Evolutionary conservation across 176 grass and related monocot genomes (phyloP).

Genomic region (Oryza officinalis): DNA sequence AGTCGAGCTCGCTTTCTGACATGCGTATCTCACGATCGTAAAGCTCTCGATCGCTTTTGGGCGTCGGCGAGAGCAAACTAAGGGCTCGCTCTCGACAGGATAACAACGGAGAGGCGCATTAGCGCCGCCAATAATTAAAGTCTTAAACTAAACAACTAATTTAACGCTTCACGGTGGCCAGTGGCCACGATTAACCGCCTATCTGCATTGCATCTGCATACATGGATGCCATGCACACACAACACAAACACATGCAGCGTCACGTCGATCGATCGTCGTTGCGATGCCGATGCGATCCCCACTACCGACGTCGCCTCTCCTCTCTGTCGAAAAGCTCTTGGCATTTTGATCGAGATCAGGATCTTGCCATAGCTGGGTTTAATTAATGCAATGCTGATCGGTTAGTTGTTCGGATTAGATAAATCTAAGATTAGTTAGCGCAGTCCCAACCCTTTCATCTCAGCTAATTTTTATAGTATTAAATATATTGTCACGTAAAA

Average conservation of each 20-base stretch:
- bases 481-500: too few relatives aligned
- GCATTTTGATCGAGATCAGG: slow-evolving; percentile 2
- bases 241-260: background rate
- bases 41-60: background rate
- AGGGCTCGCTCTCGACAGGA: slow-evolving; percentile 11
- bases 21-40: background rate
- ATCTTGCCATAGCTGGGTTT: background rate
- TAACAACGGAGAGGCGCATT: slow-evolving; percentile 27
- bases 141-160: slow-evolving; percentile 39
- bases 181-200: slow-evolving; percentile 51
- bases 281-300: slow-evolving; percentile 56
- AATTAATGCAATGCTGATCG: background rate
- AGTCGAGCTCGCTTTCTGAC: background rate
- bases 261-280: slow-evolving; percentile 21
- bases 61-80: background rate
- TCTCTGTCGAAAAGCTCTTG: slow-evolving; percentile 10
- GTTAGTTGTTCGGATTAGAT: background rate
- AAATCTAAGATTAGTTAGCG: background rate
- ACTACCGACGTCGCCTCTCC: slow-evolving; percentile 23
- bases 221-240: slow-evolving; percentile 1
- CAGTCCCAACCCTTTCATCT: too few relatives aligned
- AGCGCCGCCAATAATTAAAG: background rate
- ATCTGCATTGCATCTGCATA: background rate
- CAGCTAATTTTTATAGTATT: too few relatives aligned
- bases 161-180: slow-evolving; percentile 1